Percentiles rank a stretch among this genome's conserved stretches.
These are phyloP conservation scores for Taxillus chinensis DNA, from an alignment of 164 flowering plant genomes.

Conservation along the genomic window DNA sequence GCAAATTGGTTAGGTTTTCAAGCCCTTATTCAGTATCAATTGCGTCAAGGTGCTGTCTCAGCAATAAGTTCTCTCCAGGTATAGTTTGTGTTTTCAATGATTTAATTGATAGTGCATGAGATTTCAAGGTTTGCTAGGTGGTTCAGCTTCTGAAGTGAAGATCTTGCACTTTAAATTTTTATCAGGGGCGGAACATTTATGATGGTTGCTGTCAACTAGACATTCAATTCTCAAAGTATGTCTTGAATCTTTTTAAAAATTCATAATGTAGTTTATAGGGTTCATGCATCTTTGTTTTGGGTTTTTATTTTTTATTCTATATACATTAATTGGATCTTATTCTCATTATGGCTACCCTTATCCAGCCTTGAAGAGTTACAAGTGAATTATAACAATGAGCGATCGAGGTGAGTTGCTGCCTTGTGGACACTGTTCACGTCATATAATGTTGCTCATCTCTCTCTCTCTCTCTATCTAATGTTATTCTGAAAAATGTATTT, in stretches of 20 bases:
- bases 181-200: conserved; percentile 91
- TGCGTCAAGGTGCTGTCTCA: conserved; percentile 65
- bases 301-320: not conserved
- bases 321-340: not conserved
- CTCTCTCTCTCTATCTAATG: not conserved
- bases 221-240: conserved; percentile 93
- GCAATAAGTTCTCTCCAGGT: conserved; percentile 89
- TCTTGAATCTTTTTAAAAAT: conserved; percentile 1
- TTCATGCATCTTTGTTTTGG: not conserved
- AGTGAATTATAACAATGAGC: conserved; percentile 93
- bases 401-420: conserved; percentile 62
- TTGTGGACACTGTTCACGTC: not conserved
- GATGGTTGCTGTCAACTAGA: conserved; percentile 99
- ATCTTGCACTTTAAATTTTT: conserved; percentile 4
- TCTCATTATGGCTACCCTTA: conserved; percentile 7
- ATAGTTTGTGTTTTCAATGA: not conserved
- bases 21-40: conserved; percentile 86
- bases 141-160: not conserved
- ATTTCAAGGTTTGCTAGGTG: conserved; percentile 5
- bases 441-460: conserved; percentile 2
- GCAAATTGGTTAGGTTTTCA: conserved; percentile 62
- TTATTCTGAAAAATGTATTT: not conserved
- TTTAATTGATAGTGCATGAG: not conserved
- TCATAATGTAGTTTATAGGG: not conserved
- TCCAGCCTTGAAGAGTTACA: conserved; percentile 90